Percentiles rank a stretch among this genome's conserved stretches.
Conservation (phyloP, 2,329 filamentous ascomycete genomes). For the Trichoderma koningii region DNA sequence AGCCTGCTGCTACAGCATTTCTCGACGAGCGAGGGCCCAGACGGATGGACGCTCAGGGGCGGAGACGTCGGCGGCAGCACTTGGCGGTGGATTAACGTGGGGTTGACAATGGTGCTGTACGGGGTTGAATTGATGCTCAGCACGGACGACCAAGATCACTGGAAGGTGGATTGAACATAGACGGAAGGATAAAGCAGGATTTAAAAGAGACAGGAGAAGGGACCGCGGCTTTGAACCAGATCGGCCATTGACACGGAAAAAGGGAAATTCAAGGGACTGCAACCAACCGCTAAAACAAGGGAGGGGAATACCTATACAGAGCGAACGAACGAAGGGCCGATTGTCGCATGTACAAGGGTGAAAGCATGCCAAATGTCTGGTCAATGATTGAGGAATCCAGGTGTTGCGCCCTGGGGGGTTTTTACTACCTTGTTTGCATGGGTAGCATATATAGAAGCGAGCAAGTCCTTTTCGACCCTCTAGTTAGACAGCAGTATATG, state of each 20-base stretch:
- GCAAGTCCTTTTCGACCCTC: constrained; percentile 7
- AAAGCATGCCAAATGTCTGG: constrained; percentile 3
- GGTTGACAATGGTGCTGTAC: constrained; percentile 85
- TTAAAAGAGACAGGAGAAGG: constrained; percentile 1
- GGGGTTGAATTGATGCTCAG: constrained; percentile 87
- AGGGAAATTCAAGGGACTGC: neutral
- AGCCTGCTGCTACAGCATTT: constrained; percentile 96
- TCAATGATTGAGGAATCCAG: neutral
- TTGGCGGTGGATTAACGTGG: constrained; percentile 93
- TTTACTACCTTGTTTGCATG: neutral
- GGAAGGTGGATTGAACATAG: constrained; percentile 76
- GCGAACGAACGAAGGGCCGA: neutral
- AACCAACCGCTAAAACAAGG: neutral
- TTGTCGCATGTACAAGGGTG: neutral
- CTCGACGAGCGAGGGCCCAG: constrained; percentile 69
- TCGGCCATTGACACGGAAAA: constrained; percentile 1
- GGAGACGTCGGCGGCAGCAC: constrained; percentile 78
- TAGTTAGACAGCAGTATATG: constrained; percentile 15
- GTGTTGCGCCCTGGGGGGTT: neutral
- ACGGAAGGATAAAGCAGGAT: neutral
- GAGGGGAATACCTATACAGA: neutral
- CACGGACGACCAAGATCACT: constrained; percentile 84
- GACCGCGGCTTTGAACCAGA: neutral
- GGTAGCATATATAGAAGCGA: constrained; percentile 18
- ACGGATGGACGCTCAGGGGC: constrained; percentile 82